Conservation (phyloP, 441 rosid species). For the Eruca vesicaria region DNA sequence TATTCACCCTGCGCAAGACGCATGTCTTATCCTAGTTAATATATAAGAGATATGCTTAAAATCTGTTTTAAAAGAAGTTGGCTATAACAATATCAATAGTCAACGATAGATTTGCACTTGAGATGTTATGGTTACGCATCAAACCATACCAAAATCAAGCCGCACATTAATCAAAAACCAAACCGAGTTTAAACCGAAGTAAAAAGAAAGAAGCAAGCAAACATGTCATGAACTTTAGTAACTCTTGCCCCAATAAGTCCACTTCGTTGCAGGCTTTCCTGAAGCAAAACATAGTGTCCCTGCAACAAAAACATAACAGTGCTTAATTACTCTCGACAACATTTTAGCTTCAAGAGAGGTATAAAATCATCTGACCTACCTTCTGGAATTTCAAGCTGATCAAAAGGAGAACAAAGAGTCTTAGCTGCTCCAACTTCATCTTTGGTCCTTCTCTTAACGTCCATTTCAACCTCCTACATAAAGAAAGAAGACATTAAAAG, state of each 20-base stretch:
- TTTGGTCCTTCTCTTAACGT: slow-evolving; percentile 80
- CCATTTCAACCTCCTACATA: slow-evolving; percentile 83
- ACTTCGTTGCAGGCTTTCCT: slow-evolving; percentile 84
- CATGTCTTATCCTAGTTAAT: too few relatives aligned
- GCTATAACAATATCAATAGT: not conserved
- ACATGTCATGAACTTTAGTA: slow-evolving; percentile 42
- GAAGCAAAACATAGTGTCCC: slow-evolving; percentile 89
- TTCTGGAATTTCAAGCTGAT: slow-evolving; percentile 96
- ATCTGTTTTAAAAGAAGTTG: too few relatives aligned
- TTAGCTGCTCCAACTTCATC: slow-evolving; percentile 96
- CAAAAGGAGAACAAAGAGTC: slow-evolving; percentile 92
- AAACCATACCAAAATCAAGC: too few relatives aligned
- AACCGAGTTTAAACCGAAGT: not conserved
- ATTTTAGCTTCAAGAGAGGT: not conserved
- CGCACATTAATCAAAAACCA: not conserved
- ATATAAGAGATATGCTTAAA: too few relatives aligned
- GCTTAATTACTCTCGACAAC: not conserved
- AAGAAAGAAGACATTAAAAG: not conserved
- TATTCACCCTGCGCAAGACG: too few relatives aligned
- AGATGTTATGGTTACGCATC: too few relatives aligned
- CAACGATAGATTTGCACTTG: not conserved
- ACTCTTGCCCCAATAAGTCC: slow-evolving; percentile 99
- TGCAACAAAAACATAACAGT: slow-evolving; percentile 19
- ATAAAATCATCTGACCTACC: slow-evolving; percentile 37
- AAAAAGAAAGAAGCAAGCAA: not conserved